Evolutionary conservation across 148 eudicot species (phyloP).

Genomic region (Cornus controversa): DNA sequence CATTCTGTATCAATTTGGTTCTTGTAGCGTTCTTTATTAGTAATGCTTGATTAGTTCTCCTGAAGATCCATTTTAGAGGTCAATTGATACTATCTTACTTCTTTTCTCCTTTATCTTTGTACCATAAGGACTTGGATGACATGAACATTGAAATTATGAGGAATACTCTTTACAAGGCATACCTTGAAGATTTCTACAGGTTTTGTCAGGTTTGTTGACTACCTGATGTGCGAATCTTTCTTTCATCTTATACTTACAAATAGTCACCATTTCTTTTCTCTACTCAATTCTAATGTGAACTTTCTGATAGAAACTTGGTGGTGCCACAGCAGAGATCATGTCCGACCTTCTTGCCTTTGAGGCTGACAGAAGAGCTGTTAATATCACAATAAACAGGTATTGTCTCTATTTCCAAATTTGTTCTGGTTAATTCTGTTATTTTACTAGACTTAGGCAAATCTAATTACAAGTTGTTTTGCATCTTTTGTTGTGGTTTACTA

Average conservation of each 20-base stretch:
- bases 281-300: constrained; percentile 14
- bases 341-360: constrained; percentile 96
- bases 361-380: constrained; percentile 98
- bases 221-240: neutral
- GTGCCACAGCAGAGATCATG: constrained; percentile 98
- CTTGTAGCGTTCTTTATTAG: neutral
- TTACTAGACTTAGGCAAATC: neutral
- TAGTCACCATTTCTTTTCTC: neutral
- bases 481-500: constrained; percentile 10
- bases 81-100: neutral
- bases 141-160: constrained; percentile 99
- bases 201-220: constrained; percentile 73
- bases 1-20: neutral
- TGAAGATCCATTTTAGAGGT: neutral
- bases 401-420: neutral
- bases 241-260: neutral
- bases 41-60: neutral
- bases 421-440: neutral
- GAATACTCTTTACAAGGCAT: constrained; percentile 96
- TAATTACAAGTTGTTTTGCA: neutral
- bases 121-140: constrained; percentile 87
- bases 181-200: constrained; percentile 93
- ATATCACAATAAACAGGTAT: constrained; percentile 92
- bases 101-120: neutral
- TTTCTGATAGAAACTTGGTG: constrained; percentile 82